Conservation (phyloP, 805 yeast species). For the Metschnikowia sp. region DNA sequence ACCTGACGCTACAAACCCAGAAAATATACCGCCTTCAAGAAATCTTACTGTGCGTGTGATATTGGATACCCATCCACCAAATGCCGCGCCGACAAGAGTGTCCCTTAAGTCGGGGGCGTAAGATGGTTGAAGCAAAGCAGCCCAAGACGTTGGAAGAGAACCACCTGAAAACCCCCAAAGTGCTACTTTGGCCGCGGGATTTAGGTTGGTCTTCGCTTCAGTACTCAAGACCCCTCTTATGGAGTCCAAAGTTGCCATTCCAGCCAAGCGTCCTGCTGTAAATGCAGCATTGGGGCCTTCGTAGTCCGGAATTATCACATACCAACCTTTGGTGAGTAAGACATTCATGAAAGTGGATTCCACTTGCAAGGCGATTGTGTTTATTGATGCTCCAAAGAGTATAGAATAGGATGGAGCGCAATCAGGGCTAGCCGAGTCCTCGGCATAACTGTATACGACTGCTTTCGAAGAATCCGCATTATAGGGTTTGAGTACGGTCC, state of each 20-base stretch:
- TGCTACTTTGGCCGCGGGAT: conserved; percentile 19
- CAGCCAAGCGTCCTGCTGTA: conserved; percentile 32
- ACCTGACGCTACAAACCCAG: conserved; percentile 31
- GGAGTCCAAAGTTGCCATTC: conserved; percentile 29
- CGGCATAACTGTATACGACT: conserved; percentile 20
- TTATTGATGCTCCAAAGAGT: conserved; percentile 13
- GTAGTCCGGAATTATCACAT: conserved; percentile 33
- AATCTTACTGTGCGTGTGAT: conserved; percentile 25
- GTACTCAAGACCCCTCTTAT: conserved; percentile 26
- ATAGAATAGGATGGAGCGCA: conserved; percentile 24
- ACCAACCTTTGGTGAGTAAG: conserved; percentile 28
- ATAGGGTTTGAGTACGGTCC: conserved; percentile 23
- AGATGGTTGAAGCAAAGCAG: conserved; percentile 32
- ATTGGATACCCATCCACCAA: conserved; percentile 38
- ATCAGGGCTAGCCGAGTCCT: conserved; percentile 20
- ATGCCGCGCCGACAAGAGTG: conserved; percentile 28
- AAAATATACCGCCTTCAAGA: conserved; percentile 24
- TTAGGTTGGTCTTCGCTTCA: conserved; percentile 18
- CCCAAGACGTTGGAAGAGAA: conserved; percentile 37
- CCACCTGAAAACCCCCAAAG: conserved; percentile 43
- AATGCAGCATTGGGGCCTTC: conserved; percentile 33
- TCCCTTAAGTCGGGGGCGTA: conserved; percentile 32
- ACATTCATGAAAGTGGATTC: conserved; percentile 15
- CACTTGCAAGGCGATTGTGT: conserved; percentile 16
- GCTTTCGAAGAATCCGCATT: conserved; percentile 22